phyloP scores from a whole-genome alignment of 805 yeast species.

The Candida ulmi region DNA sequence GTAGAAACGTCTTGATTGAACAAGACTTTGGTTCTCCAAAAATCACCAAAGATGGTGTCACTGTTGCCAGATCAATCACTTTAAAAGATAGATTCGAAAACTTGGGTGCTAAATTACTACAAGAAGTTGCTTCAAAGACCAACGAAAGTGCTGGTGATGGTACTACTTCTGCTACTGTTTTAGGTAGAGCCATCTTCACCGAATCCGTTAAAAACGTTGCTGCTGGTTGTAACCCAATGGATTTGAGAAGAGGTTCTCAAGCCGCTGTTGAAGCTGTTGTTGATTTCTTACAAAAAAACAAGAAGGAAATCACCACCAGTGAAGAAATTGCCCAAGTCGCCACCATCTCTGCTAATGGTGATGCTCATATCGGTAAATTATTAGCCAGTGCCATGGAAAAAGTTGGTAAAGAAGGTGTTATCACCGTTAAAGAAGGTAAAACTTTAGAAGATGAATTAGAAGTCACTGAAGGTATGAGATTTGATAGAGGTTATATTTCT shows the following conservation, averaged over 20 bases:
- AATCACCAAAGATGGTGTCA: slow-evolving; percentile 99
- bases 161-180: slow-evolving; percentile 95
- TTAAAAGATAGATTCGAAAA: slow-evolving; percentile 93
- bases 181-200: slow-evolving; percentile 94
- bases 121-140: slow-evolving; percentile 97
- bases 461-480: slow-evolving; percentile 98
- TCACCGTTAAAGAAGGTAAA: slow-evolving; percentile 96
- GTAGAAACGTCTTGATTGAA: slow-evolving; percentile 95
- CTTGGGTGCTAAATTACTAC: slow-evolving; percentile 92
- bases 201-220: slow-evolving; percentile 98
- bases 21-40: slow-evolving; percentile 97
- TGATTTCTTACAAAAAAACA: slow-evolving; percentile 77
- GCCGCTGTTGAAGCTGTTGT: slow-evolving; percentile 97
- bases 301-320: slow-evolving; percentile 92
- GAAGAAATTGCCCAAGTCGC: slow-evolving; percentile 98
- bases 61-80: slow-evolving; percentile 86
- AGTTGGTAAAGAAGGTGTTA: slow-evolving; percentile 99
- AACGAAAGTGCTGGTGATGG: slow-evolving; percentile 99
- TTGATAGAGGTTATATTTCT: slow-evolving; percentile 96
- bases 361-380: slow-evolving; percentile 84
- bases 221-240: slow-evolving; percentile 99
- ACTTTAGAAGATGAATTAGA: slow-evolving; percentile 96
- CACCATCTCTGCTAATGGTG: slow-evolving; percentile 97
- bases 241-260: slow-evolving; percentile 96
- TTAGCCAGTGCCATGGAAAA: slow-evolving; percentile 98